Base-by-base conservation (phyloP, 2,329 filamentous ascomycete genomes). In the Arthrobotrys iridis region DNA sequence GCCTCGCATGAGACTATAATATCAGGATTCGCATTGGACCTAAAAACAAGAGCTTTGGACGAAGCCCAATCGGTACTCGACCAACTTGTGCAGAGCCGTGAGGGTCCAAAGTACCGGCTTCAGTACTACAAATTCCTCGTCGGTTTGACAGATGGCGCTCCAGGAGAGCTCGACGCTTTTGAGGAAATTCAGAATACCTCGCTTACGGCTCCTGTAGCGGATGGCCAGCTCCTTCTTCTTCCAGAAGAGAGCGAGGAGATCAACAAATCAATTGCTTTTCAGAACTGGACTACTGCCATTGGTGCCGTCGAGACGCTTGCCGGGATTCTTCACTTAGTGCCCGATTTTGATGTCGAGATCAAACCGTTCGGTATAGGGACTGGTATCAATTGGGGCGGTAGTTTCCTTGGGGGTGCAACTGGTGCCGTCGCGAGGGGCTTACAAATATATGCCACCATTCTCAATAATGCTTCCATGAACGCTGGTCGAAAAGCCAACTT, bases 211-310 rank as follows among this genome's bases (percentile, higher is more conserved):
- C 13, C 46, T 1, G 26, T 30, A 11, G 37, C 22, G n/a, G 41
- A 46, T 15, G 48, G 48, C 20, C 48, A 55, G 10, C 30, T 57
- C n/a, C 18, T 22, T 0, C 30, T 57, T 3, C 30, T 37, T 40
- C 30, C 30, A 7, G 28, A 46, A 18, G 37, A 45, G 11, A 77
- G 3, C 80, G 79, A 63, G 82, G 79, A 79, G 76, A 81, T 63
- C 22, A 43, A 2, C 7, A 48, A 1, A 59, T 72, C 0, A 3
- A 4, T 37, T 6, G 30, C 15, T 4, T 57, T 18, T 13, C 50
- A 57, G 4, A 13, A 40, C 20, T 37, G 30, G 30, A 37, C 50
- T 2, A 30, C 30, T 15, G 50, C 30, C 4, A 40, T 40, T 3
- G 50, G 30, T 13, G 30, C 30, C n/a, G 24, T 57, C 8, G 50